Evolutionary conservation across 345 rosid genomes (phyloP), one percentile per base, ranked within the genome.

Genomic region (Excoecaria cochinchinensis): DNA sequence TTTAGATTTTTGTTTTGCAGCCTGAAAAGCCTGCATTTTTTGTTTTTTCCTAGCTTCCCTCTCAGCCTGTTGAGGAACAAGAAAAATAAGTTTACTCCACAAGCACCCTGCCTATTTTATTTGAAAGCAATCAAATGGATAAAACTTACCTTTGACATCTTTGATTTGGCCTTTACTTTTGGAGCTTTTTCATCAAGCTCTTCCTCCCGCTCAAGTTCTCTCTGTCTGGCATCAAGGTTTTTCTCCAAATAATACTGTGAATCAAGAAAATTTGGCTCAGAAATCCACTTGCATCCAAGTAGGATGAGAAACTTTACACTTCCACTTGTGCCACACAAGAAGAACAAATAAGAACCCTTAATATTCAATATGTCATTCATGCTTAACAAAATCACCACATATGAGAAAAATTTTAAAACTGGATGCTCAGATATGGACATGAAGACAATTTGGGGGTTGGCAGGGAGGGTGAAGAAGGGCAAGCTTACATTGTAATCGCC

Each of bases 11-110:
- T 91, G 97, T 79, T 92, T 95, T 3, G 98, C 89, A 31, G 91
- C 93, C 76, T 92, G 99, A 58, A 91, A 95, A 4, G 98, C 94
- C 84, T 92, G 89, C 87, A 87, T 65, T 84, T 88, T 92, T 80
- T 92, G 98, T 76, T 95, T 92, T 94, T 92, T 95, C 80, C 89
- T 78, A n/a, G 90, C 99, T 51, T 88, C 99, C 87, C 91, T 95
- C 87, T 92, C 98, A 0, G 97, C 98, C 92, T 91, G 86, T 78
- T 38, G 11, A 14, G 1, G 11, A 53, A 64, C 11, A 67, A 31
- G n/a, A 31, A 31, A 36, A 31, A 31, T 31, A 31, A 31, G 31
- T 2, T 31, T 31, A 31, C 31, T 31, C 31, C 31, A 31, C 31
- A 31, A 31, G 31, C 31, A 31, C 31, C 2, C 31, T 31, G 31